A percentile compares a stretch with the other conserved stretches of the same genome.
phyloP scores from a whole-genome alignment of 306 rosid genomes.

The Corylus americana region DNA sequence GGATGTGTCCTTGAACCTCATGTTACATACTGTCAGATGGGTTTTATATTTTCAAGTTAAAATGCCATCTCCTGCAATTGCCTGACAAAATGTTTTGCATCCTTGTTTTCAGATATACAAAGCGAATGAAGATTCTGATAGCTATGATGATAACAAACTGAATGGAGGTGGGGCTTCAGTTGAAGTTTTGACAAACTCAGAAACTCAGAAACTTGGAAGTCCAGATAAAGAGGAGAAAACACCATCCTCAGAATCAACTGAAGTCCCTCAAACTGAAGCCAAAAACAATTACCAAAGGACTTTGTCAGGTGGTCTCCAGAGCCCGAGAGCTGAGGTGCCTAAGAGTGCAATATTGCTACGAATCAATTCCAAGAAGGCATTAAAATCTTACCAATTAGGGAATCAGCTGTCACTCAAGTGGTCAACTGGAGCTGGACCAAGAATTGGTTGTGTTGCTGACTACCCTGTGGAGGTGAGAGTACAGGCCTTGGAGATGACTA shows the following conservation, averaged over 20 bases:
- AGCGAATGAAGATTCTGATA: conserved; percentile 58
- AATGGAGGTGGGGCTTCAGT: conserved; percentile 12
- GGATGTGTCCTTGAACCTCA: background rate
- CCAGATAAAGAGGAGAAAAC: conserved; percentile 41
- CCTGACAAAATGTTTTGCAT: conserved; percentile 13
- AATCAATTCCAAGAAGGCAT: conserved; percentile 82
- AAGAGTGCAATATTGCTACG: conserved; percentile 62
- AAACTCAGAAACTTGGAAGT: conserved; percentile 21
- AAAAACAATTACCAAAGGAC: conserved; percentile 57
- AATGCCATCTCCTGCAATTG: background rate
- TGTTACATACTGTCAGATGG: background rate
- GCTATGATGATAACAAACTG: conserved; percentile 45
- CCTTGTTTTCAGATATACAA: conserved; percentile 53
- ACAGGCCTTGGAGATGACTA: conserved; percentile 83
- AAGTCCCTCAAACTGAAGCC: conserved; percentile 24
- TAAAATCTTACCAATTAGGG: conserved; percentile 80
- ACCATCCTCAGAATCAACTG: conserved; percentile 31
- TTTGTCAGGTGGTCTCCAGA: conserved; percentile 89
- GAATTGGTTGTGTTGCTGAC: conserved; percentile 94
- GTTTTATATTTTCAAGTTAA: background rate
- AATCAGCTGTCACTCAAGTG: conserved; percentile 73
- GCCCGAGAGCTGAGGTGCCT: conserved; percentile 86
- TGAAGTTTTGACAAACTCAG: conserved; percentile 20
- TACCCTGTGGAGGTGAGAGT: conserved; percentile 75
- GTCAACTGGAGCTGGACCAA: conserved; percentile 97